Conservation (phyloP, 495 filamentous ascomycete species). For the Lepraria neglecta region DNA sequence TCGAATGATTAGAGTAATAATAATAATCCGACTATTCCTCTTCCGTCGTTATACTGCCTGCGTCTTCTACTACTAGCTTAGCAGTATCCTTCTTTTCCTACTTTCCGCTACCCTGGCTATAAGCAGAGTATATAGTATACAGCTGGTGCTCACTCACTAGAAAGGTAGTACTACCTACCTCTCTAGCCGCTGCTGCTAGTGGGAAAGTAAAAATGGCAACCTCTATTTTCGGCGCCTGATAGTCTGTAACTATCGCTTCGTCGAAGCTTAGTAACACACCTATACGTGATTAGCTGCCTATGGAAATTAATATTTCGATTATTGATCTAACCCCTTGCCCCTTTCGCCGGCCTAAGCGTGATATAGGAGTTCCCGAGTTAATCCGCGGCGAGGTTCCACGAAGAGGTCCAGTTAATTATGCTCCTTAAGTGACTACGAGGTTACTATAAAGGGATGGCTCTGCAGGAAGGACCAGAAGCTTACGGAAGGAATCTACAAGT, state of each 20-base stretch:
- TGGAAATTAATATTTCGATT: neutral
- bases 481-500: constrained; percentile 35
- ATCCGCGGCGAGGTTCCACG: constrained; percentile 2
- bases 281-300: neutral
- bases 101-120: too few relatives aligned
- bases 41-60: too few relatives aligned
- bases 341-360: neutral
- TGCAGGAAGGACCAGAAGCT: constrained; percentile 34
- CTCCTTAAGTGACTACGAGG: constrained; percentile 31
- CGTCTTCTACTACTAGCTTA: too few relatives aligned
- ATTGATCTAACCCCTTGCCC: neutral
- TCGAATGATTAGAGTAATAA: neutral
- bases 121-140: too few relatives aligned
- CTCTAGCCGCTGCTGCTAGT: neutral
- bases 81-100: too few relatives aligned
- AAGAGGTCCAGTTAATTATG: constrained; percentile 32
- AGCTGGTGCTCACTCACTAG: neutral
- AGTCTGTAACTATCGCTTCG: neutral
- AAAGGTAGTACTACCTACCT: neutral
- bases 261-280: neutral
- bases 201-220: neutral
- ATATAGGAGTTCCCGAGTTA: constrained; percentile 11
- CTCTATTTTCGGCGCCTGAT: neutral
- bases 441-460: constrained; percentile 39
- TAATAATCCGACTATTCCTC: neutral